Conservation (phyloP, 768 basidiomycete species). For the Cystobasidiopsis lactophilus region DNA sequence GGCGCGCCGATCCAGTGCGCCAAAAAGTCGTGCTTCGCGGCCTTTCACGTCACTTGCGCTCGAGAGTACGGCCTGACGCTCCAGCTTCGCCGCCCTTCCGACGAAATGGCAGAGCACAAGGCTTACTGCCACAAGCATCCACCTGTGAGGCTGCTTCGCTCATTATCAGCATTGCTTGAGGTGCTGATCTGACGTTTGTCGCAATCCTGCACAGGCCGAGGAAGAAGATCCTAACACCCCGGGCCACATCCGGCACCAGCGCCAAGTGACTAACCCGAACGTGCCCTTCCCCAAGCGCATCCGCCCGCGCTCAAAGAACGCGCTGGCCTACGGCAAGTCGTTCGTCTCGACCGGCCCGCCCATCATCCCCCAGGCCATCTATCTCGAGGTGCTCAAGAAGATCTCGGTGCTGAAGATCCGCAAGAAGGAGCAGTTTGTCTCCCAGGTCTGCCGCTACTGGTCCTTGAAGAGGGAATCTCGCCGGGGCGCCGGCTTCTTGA, state of each 20-base stretch:
- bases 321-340: constrained; percentile 21
- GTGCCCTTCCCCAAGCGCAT: constrained; percentile 11
- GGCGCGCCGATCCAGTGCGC: constrained; percentile 95
- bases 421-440: constrained; percentile 56
- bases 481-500: constrained; percentile 76
- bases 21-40: constrained; percentile 67
- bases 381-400: constrained; percentile 37
- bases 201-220: neutral
- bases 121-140: constrained; percentile 81
- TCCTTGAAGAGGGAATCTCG: constrained; percentile 86
- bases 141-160: constrained; percentile 37
- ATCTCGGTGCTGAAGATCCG: constrained; percentile 44
- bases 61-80: constrained; percentile 60
- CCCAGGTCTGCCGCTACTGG: constrained; percentile 74
- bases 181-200: neutral
- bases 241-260: neutral
- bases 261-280: neutral
- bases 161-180: neutral
- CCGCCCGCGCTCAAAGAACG: constrained; percentile 15
- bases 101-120: constrained; percentile 30
- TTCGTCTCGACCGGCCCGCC: constrained; percentile 41
- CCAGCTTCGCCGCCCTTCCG: constrained; percentile 18
- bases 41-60: constrained; percentile 89
- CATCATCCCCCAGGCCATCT: constrained; percentile 62
- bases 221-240: neutral